Percentiles rank a stretch among this genome's conserved stretches.
phyloP scores from a whole-genome alignment of 441 rosid species.

The Bruguiera hainesii region DNA sequence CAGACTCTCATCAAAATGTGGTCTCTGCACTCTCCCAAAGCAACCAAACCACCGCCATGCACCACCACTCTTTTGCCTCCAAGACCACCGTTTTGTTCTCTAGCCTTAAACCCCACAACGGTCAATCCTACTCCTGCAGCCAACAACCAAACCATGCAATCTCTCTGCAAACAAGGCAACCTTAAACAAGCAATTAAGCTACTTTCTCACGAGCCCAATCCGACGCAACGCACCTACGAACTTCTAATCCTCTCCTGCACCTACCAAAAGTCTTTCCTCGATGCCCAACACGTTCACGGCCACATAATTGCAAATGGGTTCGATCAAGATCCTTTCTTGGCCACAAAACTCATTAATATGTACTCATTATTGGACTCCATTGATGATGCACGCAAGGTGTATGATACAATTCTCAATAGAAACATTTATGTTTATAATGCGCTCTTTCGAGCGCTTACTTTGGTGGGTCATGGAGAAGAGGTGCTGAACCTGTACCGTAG shows the following conservation, averaged over 20 bases:
- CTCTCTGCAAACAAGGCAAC: constrained; percentile 62
- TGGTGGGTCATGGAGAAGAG: constrained; percentile 77
- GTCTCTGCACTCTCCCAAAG: constrained; percentile 44
- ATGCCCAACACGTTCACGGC: constrained; percentile 55
- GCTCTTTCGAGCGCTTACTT: constrained; percentile 64
- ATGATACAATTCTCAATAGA: constrained; percentile 67
- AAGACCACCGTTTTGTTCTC: constrained; percentile 36
- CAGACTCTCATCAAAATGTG: constrained; percentile 35
- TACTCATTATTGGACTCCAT: constrained; percentile 53
- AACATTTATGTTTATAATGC: constrained; percentile 86
- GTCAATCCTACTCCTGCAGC: constrained; percentile 18
- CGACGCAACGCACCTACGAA: constrained; percentile 80
- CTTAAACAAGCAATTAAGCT: constrained; percentile 61
- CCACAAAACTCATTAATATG: constrained; percentile 74
- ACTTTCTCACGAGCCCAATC: constrained; percentile 54
- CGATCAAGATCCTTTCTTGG: constrained; percentile 89
- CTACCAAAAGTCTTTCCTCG: constrained; percentile 47
- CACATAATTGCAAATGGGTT: constrained; percentile 68
- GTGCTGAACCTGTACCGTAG: constrained; percentile 58
- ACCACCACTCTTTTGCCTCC: constrained; percentile 22
- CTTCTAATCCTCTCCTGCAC: constrained; percentile 68
- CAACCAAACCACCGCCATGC: constrained; percentile 30
- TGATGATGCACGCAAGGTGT: constrained; percentile 68
- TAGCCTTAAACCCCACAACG: constrained; percentile 36
- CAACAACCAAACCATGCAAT: constrained; percentile 51